Base-by-base conservation (phyloP, 1,284 basidiomycete genomes). In the Flammula alnicola region DNA sequence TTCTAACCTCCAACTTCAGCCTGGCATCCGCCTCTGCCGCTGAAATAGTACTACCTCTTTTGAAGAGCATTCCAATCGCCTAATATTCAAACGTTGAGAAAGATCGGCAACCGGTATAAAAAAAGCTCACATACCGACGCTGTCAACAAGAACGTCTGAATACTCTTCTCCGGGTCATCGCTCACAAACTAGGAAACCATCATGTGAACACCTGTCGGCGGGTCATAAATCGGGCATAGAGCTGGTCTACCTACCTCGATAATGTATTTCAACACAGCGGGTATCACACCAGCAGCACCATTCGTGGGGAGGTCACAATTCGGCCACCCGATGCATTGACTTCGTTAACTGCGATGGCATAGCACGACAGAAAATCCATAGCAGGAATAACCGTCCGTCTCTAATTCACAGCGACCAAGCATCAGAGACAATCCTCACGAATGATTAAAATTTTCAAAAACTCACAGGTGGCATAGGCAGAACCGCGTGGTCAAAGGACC, bases 51-150 rank as follows among this genome's bases (percentile, higher is more conserved):
- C 94, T 95, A 17, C 95, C 95, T 47, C 95, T 83, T 68, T 98
- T 98, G 78, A 96, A 98, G 14, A 98, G 75, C 96, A 98, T 98
- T 4, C 95, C 95, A 47, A 98, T 74, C 1, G 95, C 88, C 94
- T 83, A 53, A 17, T 23, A 40, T 37, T 32, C 12, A 49, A 12
- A 36, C 16, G 33, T 23, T 35, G 37, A 27, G 37, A 9, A 20
- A 12, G 23, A 45, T 51, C 42, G 22, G 5, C 38, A 20, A 35
- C 29, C 16, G 32, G 46, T 41, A 32, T 17, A 33, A 25, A 23
- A 9, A 32, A 19, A 25, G 30, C 29, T 33, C 35, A 74, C 81
- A 47, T 59, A 88, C 88, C 48, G 89, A 77, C 38, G 93, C 90
- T 3, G 72, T 72, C 47, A 72, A 62, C 40, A 67, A 53, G 45